Base-by-base conservation (phyloP, 2,329 filamentous ascomycete genomes). In the Cladorrhinum sp. region DNA sequence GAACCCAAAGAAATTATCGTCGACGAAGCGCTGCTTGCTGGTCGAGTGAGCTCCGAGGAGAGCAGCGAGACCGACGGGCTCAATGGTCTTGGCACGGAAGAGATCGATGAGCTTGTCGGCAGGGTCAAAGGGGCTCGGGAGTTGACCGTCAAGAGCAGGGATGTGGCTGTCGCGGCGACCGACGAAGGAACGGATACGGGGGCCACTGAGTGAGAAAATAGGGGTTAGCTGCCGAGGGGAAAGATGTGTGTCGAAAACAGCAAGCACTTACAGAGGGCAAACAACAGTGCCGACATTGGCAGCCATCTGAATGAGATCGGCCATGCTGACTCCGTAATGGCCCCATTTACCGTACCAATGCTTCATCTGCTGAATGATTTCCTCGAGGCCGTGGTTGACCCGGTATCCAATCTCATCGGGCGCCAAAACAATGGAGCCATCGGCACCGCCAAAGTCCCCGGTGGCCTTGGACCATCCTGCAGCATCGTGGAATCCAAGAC, bases 1-100 rank as follows among this genome's bases (percentile, higher is more conserved):
- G 5, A 70, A 68, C 52, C 74, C 75, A 10, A 72, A 69, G n/a
- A 74, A 70, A 5, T 65, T 50, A 0, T 72, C 60, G 64, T 82
- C 75, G 57, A 78, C 75, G 62, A 77, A 77, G 57, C 73, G 75
- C 65, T 85, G 81, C 63, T 74, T 76, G 7, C 78, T 76, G 7
- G 77, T 73, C 2, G 78, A 78, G 68, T 85, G 83, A 0, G 83
- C 81, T 57, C 83, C 83, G 2, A 85, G 66, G 1, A 85, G 77
- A 1, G 83, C 81, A 1, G 80, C 77, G 2, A 85, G 75, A 56
- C 83, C 82, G 25, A 71, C 70, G 1, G 79, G 70, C 8, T 70
- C 71, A 71, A 85, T 79, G 2, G 80, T 81, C 71, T 84, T 84
- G 62, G 75, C 75, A 27, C 67, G 61, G 68, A 84, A 85, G 7